Evolutionary conservation across 495 filamentous ascomycete genomes (phyloP), one percentile per base, ranked within the genome.

Genomic region (Usnea hakonensis): DNA sequence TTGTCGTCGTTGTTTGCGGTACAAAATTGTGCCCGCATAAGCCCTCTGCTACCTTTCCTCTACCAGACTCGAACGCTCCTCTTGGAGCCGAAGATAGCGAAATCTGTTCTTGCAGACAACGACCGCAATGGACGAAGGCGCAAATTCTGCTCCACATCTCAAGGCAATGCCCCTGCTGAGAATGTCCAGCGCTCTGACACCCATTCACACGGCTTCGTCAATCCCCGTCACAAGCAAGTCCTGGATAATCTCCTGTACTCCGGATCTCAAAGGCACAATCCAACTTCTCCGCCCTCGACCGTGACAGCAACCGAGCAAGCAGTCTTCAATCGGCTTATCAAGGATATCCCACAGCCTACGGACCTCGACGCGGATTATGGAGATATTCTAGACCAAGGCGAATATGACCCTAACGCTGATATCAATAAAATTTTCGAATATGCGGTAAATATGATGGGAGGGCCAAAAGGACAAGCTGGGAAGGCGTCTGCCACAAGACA

Each of bases 1-100:
- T 26, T 36, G 9, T 8, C 0, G 1, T 26, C 46, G 9, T 8
- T 35, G 38, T 19, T 38, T 16, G 32, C 17, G 21, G 58, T 52
- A 30, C 58, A 23, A 0, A 21, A 13, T 21, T 4, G 44, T 26
- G 30, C 40, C 23, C 38, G 38, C 1, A 36, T 30, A 37, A 62
- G 16, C 37, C 73, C 71, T 14, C 58, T 82, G 8, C 69, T 81
- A 16, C 83, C 87, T 0, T 89, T 90, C 55, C 79, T 91, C 10
- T 90, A 90, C 70, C 83, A 87, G 58, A 90, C 87, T n/a, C 76
- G 76, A 60, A 87, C 86, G 0, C 75, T 89, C 9, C 57, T 71
- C 71, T 55, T 55, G 72, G 14, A 28, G 61, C 33, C 50, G 62
- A 36, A 36, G 26, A 19, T 10, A 36, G 8, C 33, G 38, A 38